phyloP scores from a whole-genome alignment of 2,329 filamentous ascomycete species.

The Celoporthe dispersa region DNA sequence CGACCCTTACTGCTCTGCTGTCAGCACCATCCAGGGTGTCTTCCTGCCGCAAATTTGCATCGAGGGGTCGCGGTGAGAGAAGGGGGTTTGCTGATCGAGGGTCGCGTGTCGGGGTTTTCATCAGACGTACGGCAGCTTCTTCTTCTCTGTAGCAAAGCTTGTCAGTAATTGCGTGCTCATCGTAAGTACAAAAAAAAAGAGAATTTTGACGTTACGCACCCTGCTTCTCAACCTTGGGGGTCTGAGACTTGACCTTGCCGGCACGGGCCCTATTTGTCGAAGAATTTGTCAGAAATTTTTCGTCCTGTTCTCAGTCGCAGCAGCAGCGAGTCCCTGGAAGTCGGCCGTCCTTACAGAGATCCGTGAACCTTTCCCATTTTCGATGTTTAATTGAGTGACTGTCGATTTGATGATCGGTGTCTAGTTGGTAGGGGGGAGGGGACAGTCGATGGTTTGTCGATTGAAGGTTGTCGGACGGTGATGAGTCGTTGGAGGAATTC shows the following conservation, averaged over 20 bases:
- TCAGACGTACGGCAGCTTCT: constrained; percentile 31
- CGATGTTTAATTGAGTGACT: constrained; percentile 21
- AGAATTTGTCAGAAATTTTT: constrained; percentile 26
- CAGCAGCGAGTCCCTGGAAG: constrained; percentile 35
- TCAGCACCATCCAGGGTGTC: constrained; percentile 10
- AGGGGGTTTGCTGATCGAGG: not conserved
- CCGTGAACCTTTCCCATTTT: constrained; percentile 93
- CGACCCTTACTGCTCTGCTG: constrained; percentile 69
- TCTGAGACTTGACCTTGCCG: constrained; percentile 96
- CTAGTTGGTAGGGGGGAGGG: constrained; percentile 16
- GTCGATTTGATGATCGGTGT: constrained; percentile 27
- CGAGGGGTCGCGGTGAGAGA: not conserved
- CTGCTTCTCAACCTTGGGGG: constrained; percentile 64
- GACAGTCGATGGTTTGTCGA: constrained; percentile 21
- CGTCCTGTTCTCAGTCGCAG: constrained; percentile 38
- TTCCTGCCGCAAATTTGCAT: not conserved
- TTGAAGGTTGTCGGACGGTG: constrained; percentile 26
- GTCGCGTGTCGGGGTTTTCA: constrained; percentile 7
- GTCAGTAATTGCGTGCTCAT: constrained; percentile 14
- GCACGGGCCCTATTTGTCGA: constrained; percentile 33
- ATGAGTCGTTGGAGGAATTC: constrained; percentile 30
- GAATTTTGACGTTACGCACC: constrained; percentile 23
- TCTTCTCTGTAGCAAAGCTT: constrained; percentile 27
- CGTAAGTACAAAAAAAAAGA: no score
- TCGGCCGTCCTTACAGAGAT: constrained; percentile 66